Percentiles rank a stretch among this genome's conserved stretches.
These are phyloP conservation scores for Xylaria sp. DNA, from an alignment of 2,329 filamentous ascomycete species.

Conservation along the genomic window DNA sequence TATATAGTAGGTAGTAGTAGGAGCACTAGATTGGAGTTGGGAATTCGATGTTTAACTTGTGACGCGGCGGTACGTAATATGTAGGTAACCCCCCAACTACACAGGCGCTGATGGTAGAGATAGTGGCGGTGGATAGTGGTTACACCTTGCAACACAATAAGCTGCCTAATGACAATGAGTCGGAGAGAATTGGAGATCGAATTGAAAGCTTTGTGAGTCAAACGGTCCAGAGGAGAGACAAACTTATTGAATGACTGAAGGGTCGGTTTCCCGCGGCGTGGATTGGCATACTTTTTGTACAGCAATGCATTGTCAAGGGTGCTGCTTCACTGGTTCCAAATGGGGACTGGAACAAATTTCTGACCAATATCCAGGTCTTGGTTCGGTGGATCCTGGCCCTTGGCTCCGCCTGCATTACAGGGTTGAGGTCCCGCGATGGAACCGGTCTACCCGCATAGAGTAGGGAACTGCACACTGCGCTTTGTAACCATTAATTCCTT, in stretches of 20 bases:
- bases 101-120: neutral
- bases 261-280: constrained; percentile 11
- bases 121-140: neutral
- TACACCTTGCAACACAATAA: neutral
- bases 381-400: constrained; percentile 19
- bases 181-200: constrained; percentile 11
- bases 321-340: neutral
- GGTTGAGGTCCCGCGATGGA: constrained; percentile 17
- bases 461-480: neutral
- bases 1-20: neutral
- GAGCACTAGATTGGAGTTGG: constrained; percentile 3
- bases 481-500: neutral
- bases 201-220: constrained; percentile 3
- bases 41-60: neutral
- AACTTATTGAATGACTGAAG: neutral
- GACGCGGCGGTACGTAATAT: constrained; percentile 14
- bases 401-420: constrained; percentile 25
- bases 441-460: neutral
- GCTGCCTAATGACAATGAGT: neutral
- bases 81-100: neutral
- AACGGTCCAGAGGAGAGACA: neutral
- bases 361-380: constrained; percentile 19
- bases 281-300: constrained; percentile 10
- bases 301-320: neutral
- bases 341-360: constrained; percentile 12